Base-by-base conservation (phyloP, 768 basidiomycete species). In the Roridomyces roridus region DNA sequence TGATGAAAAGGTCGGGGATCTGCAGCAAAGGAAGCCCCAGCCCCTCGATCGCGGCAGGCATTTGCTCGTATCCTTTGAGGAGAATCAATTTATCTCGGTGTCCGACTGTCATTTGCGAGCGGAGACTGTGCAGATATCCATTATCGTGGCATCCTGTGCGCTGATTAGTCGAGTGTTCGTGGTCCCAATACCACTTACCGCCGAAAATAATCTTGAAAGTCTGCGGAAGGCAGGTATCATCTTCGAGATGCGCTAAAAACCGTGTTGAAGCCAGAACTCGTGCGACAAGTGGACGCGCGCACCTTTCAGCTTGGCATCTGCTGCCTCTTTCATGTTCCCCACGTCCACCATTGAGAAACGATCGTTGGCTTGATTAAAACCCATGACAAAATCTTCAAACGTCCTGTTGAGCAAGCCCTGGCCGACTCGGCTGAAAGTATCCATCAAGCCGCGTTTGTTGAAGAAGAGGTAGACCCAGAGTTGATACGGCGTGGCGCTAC, bases 271-370 rank as follows among this genome's bases (percentile, higher is more conserved):
- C 37, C 29, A 29, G 37, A 34, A 60, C 20, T 8, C 40, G 6
- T 21, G 45, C n/a, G 41, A 45, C 23, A 26, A 24, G 24, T 26
- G 14, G 17, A 28, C 0, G 48, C 34, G 71, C 68, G 45, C 61
- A 88, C 89, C 86, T 79, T 87, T 88, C 67, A 91, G 82, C 72
- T 91, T 91, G 40, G 85, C 80, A 69, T 91, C 88, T 25, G 87
- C 88, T 4, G 85, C 86, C 76, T 91, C 89, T 72, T 91, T 91
- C 46, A 78, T 84, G 57, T 73, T 75, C 44, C 89, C 89, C 46
- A 87, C 87, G 69, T 91, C 89, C 28, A 88, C 78, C 72, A 91
- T 84, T 47, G 82, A 70, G 67, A 89, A 90, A 39, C 85, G 80
- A 55, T 85, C 83, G 14, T 82, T 74, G 11, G 88, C 85, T 70